A percentile compares a stretch with the other conserved stretches of the same genome.
Evolutionary conservation across 768 basidiomycete genomes (phyloP).

Genomic region (Mycena vitilis): DNA sequence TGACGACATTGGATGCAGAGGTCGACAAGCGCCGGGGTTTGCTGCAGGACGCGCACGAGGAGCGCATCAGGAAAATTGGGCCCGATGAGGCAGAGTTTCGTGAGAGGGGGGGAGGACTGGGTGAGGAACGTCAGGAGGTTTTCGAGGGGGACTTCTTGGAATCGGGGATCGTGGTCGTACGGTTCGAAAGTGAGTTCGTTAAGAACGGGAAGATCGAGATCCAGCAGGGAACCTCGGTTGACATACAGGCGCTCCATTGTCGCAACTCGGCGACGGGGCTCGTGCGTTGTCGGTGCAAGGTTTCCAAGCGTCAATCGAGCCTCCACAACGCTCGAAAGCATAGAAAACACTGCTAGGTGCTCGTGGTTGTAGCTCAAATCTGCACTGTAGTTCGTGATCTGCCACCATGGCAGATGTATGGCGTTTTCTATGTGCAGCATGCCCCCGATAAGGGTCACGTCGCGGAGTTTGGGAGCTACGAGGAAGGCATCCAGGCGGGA

Average conservation of each 20-base stretch:
- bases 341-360: background rate
- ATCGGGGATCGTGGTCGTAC: background rate
- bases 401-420: background rate
- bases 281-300: background rate
- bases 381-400: background rate
- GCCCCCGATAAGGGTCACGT: too few relatives aligned
- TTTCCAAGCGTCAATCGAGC: background rate
- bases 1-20: constrained; percentile 6
- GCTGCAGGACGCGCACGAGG: background rate
- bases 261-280: background rate
- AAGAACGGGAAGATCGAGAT: background rate
- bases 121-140: background rate
- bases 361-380: background rate
- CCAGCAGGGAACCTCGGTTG: background rate
- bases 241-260: background rate
- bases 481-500: background rate
- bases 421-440: too few relatives aligned
- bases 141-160: background rate
- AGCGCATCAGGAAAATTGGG: background rate
- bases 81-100: constrained; percentile 1
- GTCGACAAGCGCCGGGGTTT: background rate
- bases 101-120: background rate
- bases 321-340: background rate
- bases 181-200: constrained; percentile 3
- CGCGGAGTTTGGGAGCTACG: background rate